Base-by-base conservation (phyloP, 1,284 basidiomycete species). In the Inonotus hispidus region DNA sequence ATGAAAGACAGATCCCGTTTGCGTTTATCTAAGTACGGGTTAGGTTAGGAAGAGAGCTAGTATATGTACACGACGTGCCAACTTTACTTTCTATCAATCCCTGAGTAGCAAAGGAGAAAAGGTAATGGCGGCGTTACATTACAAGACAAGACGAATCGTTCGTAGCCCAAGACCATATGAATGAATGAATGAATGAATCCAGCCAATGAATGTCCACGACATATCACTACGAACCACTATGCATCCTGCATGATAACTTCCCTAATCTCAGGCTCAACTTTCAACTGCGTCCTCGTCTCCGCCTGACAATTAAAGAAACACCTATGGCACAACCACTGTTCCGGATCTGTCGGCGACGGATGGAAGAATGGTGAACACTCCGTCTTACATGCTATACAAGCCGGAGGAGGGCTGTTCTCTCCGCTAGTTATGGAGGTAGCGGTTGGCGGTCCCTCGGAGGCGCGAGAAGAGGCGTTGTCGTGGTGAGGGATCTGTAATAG, bases 301-400 rank as follows among this genome's bases (percentile, higher is more conserved):
- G 56, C 49, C 54, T 63, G 14, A 19, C 60, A 53, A 19, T 71
- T 69, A 38, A 77, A 81, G 66, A 84, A 52, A 67, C 85, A 87
- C 66, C 75, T 75, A 68, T 88, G 85, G 68, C 85, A 87, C 43
- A 80, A 69, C 77, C 77, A 83, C 39, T 50, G 62, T 58, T 59
- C 65, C 66, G 43, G 68, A 60, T 58, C 64, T 56, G 49, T 64
- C 56, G 68, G 62, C 39, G 65, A 47, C 8, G 62, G 69, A 63
- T 77, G 71, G 64, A 80, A 79, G 55, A 68, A 73, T 3, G 77
- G 77, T 2, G 74, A 78, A 60, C 71, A 74, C 49, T 68, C 68
- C 3, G 77, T 79, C 16, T 62, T 39, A 60, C 77, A 79, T 23
- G 65, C 37, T 27, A 64, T 62, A 64, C 77, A 79, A 49, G 68